Evolutionary conservation across 2,329 filamentous ascomycete genomes (phyloP), one percentile per base, ranked within the genome.

Genomic region (Myriosclerotinia duriaeana): DNA sequence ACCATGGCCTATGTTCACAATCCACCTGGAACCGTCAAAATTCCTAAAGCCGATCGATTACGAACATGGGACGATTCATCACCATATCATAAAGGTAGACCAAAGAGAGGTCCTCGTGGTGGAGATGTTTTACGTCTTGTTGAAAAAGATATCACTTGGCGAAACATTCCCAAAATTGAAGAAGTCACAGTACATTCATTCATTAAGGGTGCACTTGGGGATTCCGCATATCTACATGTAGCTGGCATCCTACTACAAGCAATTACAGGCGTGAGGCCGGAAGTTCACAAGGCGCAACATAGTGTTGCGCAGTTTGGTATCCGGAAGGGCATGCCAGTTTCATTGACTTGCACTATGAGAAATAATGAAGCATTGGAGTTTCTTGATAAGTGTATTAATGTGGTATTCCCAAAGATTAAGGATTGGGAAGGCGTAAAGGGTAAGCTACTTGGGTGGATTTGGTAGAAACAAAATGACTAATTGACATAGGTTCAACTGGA

Each of bases 331-430:
- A 87, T 89, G 76, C 85, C 88, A 70, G 83, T 92, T 38, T 87
- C 91, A 68, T 87, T 91, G 72, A 97, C 94, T 75, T 88, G 87
- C 60, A 89, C 91, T 36, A 80, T 99, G 69, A 82, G 84, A 66
- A 92, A 92, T 40, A 89, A 95, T 77, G 85, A 89, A 67, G 95
- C 96, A 74, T 91, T 92, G 70, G 89, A 97, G 77, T 97, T 99
- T 78, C 77, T 99, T 54, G 90, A 94, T 75, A 97, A 97, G 81
- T 82, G 93, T 72, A 83, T 98, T 65, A 92, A 96, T 76, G 82
- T 98, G 11, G 93, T 99, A 7, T 84, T 98, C 76, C 95, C 95
- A 50, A 91, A 89, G 76, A 96, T 99, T 79, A 99, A 98, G 83
- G 95, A 99, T 73, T 99, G 92, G 90, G 87, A 86, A 66, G 95